Evolutionary conservation across 176 grass and related monocot species (phyloP), one percentile per base, ranked within the genome.

Genomic region (Typha latifolia): DNA sequence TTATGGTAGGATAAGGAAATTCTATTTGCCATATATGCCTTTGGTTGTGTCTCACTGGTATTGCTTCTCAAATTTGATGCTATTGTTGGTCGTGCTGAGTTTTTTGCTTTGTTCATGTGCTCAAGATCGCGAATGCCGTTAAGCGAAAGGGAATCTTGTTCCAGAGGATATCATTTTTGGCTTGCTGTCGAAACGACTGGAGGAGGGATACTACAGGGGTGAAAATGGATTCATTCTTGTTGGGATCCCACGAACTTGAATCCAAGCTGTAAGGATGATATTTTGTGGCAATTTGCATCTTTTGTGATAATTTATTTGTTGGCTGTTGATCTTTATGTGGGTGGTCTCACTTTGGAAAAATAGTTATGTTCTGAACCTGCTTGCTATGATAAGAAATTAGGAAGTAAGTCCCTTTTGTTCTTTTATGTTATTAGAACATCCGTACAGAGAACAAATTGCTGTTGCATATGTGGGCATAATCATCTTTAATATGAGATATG

Each of bases 171-270:
- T 99, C 65, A 90, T 99, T 81, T 93, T 99, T 56, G 88, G 94
- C 7, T 80, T 99, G 80, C 71, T 99, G 71, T 90, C 86, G 1
- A 99, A 85, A 69, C 79, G 89, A 20, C 86, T 99, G 18, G 94
- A 99, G 77, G 94, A 99, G 22, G 82, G 85, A 63, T 89, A 80
- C 80, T 47, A 81, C 26, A 88, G 75, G 51, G 94, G 94, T 66
- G 94, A 97, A 87, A 71, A 70, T 63, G 94, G 94, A 69, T 99
- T 99, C 70, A 90, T 99, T 81, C 89, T 99, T 0, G 94, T 86
- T 76, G 89, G 94, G 49, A 93, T 99, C 0, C 94, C 94, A 14
- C 82, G 83, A 32, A 90, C 81, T 59, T 72, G 22, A 8, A 77
- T 93, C 56, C 89, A 99, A 81, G 94, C 94, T 76, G 94, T 99